phyloP scores from a whole-genome alignment of 768 basidiomycete genomes.

The Boletus tylopilopsis region DNA sequence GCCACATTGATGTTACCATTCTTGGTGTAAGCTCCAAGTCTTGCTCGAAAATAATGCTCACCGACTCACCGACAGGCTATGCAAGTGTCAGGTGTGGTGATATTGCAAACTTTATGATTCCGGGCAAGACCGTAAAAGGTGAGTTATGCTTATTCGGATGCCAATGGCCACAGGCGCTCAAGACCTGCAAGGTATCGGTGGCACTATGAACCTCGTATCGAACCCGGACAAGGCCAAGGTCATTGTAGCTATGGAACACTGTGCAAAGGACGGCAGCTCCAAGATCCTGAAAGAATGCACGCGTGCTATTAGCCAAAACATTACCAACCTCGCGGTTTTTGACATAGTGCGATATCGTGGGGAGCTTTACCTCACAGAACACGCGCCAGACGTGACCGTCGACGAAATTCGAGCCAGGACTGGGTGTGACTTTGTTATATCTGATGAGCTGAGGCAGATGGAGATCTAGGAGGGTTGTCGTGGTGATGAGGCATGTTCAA shows the following conservation, averaged over 20 bases:
- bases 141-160: conserved; percentile 1
- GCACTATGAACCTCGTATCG: conserved; percentile 92
- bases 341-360: conserved; percentile 73
- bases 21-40: conserved; percentile 69
- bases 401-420: conserved; percentile 84
- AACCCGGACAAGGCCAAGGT: conserved; percentile 93
- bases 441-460: conserved; percentile 48
- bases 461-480: conserved; percentile 19
- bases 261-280: conserved; percentile 79
- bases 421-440: conserved; percentile 67
- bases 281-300: conserved; percentile 80
- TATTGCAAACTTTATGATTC: conserved; percentile 97
- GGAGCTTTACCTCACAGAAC: conserved; percentile 66
- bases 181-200: conserved; percentile 68
- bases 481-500: conserved; percentile 4
- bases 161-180: conserved; percentile 33
- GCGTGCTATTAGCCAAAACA: conserved; percentile 79
- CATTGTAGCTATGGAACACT: conserved; percentile 85
- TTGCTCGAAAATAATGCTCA: conserved; percentile 21
- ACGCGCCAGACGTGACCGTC: conserved; percentile 72
- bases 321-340: conserved; percentile 89
- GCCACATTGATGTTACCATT: conserved; percentile 89
- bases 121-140: conserved; percentile 86
- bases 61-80: conserved; percentile 58
- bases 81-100: conserved; percentile 91